Base-by-base conservation (phyloP, 2,329 filamentous ascomycete genomes). In the Xylariaceae sp. region DNA sequence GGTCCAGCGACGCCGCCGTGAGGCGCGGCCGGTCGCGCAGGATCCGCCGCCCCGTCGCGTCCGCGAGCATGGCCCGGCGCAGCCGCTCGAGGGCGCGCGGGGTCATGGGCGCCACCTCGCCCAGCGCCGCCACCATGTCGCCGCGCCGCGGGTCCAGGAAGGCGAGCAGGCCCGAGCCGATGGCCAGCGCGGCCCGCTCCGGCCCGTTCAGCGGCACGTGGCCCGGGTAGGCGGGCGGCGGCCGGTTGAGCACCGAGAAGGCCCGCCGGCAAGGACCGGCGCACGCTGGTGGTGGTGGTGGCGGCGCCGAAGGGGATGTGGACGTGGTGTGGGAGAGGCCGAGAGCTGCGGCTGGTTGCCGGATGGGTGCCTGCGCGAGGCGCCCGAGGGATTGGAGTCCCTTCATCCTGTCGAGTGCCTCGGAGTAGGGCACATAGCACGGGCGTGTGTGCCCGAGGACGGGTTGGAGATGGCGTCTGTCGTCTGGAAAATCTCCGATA, bases 1-100 rank as follows among this genome's bases (percentile, higher is more conserved):
- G 68, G 37, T 72, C 57, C 39, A 82, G 66, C 1, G 77, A 75
- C 43, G 86, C 65, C 12, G 87, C 93, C 3, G 82, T 90, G 44
- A 98, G 86, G 43, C 89, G 82, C 3, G 92, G 92, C 10, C 88
- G 80, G 50, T 92, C 84, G 43, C 85, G 84, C 43, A 98, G 78
- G 57, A 98, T 95, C 31, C 88, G 81, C 2, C 92, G 83, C 36
- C 92, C 92, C 0, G 86, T 94, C 1, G 85, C 71, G 44, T 80
- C 69, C 18, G 77, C 66, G 35, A 98, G 84, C 92, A 98, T 98
- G 43, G 83, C 85, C 56, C 90, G 77, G 45, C 87, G 88, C 14
- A 98, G 84, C 36, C 86, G 84, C 61, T 85, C 77, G 60, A 95
- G 89, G 66, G 96, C 95, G 71, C 88, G 94, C 10, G 92, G 92